phyloP scores from a whole-genome alignment of 805 yeast genomes.

The Zygoascus flipseniorum region DNA sequence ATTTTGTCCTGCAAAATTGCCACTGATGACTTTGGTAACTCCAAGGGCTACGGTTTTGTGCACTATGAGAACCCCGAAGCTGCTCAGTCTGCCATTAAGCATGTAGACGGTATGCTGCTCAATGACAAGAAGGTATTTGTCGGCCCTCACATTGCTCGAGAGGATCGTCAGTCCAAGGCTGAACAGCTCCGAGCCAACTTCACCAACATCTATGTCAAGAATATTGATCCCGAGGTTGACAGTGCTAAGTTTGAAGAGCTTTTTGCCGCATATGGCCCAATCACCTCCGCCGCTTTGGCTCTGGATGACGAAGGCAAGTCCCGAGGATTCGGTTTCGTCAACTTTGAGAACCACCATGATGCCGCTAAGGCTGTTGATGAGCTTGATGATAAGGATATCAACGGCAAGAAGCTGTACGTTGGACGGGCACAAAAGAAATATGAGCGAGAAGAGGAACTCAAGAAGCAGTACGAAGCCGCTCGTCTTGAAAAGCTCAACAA shows the following conservation, averaged over 20 bases:
- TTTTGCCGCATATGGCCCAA: constrained; percentile 65
- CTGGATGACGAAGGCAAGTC: constrained; percentile 80
- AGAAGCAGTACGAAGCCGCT: constrained; percentile 86
- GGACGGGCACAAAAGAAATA: constrained; percentile 99
- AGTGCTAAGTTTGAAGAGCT: constrained; percentile 53
- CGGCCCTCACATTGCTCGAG: constrained; percentile 85
- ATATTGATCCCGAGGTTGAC: constrained; percentile 57
- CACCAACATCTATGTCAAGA: constrained; percentile 94
- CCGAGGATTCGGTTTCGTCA: constrained; percentile 93
- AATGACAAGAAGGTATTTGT: constrained; percentile 94
- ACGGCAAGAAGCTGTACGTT: constrained; percentile 78
- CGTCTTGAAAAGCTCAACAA: constrained; percentile 86
- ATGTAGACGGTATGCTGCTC: constrained; percentile 96
- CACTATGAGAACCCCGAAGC: constrained; percentile 91
- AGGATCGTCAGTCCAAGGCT: constrained; percentile 89
- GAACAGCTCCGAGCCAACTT: constrained; percentile 85
- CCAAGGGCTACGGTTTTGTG: constrained; percentile 96
- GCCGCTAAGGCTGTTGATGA: constrained; percentile 90
- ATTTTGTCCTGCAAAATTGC: constrained; percentile 97
- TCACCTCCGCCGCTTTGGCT: constrained; percentile 78
- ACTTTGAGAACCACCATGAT: constrained; percentile 77
- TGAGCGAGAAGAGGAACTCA: constrained; percentile 94
- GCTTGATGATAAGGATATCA: constrained; percentile 55
- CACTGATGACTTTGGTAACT: constrained; percentile 80
- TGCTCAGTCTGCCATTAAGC: constrained; percentile 91